These are phyloP conservation scores for Phytopythium helicoides DNA, from an alignment of 352 stramenopile genomes.

Conservation along the genomic window DNA sequence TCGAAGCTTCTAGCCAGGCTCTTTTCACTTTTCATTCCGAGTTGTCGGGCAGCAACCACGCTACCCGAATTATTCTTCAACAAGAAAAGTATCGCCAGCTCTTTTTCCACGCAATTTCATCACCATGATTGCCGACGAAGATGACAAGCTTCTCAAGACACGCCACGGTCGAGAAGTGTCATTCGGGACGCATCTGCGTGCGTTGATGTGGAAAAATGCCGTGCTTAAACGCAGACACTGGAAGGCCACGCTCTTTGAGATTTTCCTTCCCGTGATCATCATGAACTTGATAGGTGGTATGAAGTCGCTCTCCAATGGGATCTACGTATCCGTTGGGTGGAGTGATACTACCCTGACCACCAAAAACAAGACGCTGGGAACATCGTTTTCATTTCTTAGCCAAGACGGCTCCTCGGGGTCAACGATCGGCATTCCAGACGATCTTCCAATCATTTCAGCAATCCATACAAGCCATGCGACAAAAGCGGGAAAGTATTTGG, in stretches of 20 bases:
- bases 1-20: no score
- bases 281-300: constrained; percentile 56
- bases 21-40: no score
- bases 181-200: constrained; percentile 7
- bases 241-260: constrained; percentile 46
- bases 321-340: constrained; percentile 61
- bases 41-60: no score
- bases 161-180: background rate
- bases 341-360: constrained; percentile 22
- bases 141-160: no score
- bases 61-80: no score
- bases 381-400: constrained; percentile 24
- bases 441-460: background rate
- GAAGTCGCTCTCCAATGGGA: constrained; percentile 47
- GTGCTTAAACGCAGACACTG: constrained; percentile 69
- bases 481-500: constrained; percentile 28
- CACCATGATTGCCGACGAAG: no score
- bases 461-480: background rate
- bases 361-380: constrained; percentile 10
- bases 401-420: background rate
- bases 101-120: no score
- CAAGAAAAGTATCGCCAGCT: no score
- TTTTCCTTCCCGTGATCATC: constrained; percentile 63
- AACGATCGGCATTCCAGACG: constrained; percentile 5
- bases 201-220: constrained; percentile 73